phyloP scores from a whole-genome alignment of 306 rosid genomes.

The Quercus dentata region DNA sequence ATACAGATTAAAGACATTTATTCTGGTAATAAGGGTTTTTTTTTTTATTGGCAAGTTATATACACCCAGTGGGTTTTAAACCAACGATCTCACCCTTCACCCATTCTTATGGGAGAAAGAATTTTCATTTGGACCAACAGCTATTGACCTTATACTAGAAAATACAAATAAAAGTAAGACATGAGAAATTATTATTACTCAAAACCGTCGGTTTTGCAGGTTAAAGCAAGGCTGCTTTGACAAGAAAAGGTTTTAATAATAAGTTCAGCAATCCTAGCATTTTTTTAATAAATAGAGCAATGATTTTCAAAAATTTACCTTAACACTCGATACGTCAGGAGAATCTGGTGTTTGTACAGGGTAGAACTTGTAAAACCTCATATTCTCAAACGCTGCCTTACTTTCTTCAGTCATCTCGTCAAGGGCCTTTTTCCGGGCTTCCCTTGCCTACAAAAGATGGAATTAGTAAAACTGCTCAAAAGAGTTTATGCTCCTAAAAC shows the following conservation, averaged over 20 bases:
- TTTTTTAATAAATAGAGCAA: not conserved
- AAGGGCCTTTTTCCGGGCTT: constrained; percentile 64
- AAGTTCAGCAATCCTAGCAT: not conserved
- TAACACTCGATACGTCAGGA: constrained; percentile 70
- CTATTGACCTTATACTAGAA: too few relatives aligned
- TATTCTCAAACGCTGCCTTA: constrained; percentile 61
- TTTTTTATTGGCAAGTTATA: too few relatives aligned
- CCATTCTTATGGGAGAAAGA: too few relatives aligned
- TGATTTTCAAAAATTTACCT: constrained; percentile 40
- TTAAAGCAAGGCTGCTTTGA: not conserved
- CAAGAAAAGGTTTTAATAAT: not conserved
- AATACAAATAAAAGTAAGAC: not conserved
- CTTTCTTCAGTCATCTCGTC: constrained; percentile 77
- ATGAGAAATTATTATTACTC: not conserved
- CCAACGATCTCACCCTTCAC: too few relatives aligned
- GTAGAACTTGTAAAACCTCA: constrained; percentile 84
- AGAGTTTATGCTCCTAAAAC: not conserved
- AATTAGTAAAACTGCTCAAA: constrained; percentile 1
- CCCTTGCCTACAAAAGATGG: constrained; percentile 58
- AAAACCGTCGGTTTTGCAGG: not conserved
- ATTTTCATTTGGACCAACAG: too few relatives aligned
- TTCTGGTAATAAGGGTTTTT: too few relatives aligned
- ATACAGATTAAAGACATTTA: not conserved
- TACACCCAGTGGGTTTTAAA: too few relatives aligned
- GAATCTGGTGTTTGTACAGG: constrained; percentile 69